Base-by-base conservation (phyloP, 257 asterid species). In the Solanum pimpinellifolium region DNA sequence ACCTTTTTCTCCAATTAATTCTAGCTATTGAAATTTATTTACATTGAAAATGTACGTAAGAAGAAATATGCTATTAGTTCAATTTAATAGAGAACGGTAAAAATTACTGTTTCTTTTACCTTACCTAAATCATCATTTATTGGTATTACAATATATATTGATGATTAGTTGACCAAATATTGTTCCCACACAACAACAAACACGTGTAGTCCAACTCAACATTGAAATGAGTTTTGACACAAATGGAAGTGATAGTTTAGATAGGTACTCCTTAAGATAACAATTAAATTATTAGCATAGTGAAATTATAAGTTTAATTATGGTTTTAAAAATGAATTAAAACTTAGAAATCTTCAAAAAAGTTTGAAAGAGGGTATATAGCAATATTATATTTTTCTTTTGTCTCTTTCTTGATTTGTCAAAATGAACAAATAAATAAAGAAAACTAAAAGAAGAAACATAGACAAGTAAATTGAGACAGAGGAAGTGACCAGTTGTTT, bases 401-500 rank as follows among this genome's bases (percentile, higher is more conserved):
- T 1, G 1, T 35, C 0, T 2, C 39, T 37, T 37, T 37, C 7
- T 37, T 37, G 7, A 37, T 6, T 37, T 5, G 0, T 37, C 1
- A 5, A 37, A 37, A 37, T 37, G 7, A 0, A 37, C 0, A 37
- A 37, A 0, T 37, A 37, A 37, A 37, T 31, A 31, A 4, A 31
- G 33, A 31, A 0, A 31, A 31, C 3, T 31, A 31, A 31, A 31
- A 37, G 1, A 37, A 6, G 7, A 37, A 37, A 37, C 0, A 37
- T 37, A 0, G 1, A 37, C 7, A 37, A 37, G 39, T 37, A 37
- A 37, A 5, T 37, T 0, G 39, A 0, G 1, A 37, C 7, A 37
- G 39, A 37, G 7, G 7, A 1, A 5, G 1, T 0, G 7, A 5
- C 1, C 0, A 5, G 7, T 35, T 35, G 39, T 35, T 35, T 35